Evolutionary conservation across 306 rosid genomes (phyloP), one percentile per base, ranked within the genome.

Genomic region (Pyrus bretschneideri): DNA sequence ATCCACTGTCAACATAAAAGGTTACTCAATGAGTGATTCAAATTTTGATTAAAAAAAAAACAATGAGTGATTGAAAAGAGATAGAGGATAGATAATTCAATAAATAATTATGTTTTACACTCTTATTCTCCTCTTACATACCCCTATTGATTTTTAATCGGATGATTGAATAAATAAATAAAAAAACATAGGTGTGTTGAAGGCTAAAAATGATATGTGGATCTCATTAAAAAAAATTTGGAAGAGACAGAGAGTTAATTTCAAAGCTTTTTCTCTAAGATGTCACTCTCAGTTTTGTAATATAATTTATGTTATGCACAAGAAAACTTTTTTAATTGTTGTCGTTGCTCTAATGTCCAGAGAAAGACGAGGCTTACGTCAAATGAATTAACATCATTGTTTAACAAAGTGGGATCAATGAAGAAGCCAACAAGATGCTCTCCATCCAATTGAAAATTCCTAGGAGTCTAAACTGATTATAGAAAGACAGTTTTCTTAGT

Each of bases 251-350:
- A 72, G 44, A 49, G 69, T 75, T 76, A 74, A 76, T 68, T 30
- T 71, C 6, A 42, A 38, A 64, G 78, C 54, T 40, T 25, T 57
- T 79, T 78, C 21, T 55, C 33, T 38, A 71, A 45, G 62, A 25
- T 71, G 59, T 87, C 85, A 45, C 85, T 77, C 75, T 86, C 91
- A 52, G 4, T 25, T 40, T 38, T 40, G 65, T 46, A 30, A 45
- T 59, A 30, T 4, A 46, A 46, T 14, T 46, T 46, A 46, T 14
- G 10, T 44, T 69, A 19, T 64, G 64, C 69, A 69, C 25, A 67
- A 55, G 62, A 57, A 55, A 4, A 6, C 55, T 46, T 70, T 70
- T 78, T 49, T 4, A 15, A 49, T 49, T 69, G 33, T 70, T 61
- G 71, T 70, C 51, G 30, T 27, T 69, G 44, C 33, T 73, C 27